A percentile compares a stretch with the other conserved stretches of the same genome.
Evolutionary conservation across 306 rosid species (phyloP).

Genomic region (Quercus berberidifolia): DNA sequence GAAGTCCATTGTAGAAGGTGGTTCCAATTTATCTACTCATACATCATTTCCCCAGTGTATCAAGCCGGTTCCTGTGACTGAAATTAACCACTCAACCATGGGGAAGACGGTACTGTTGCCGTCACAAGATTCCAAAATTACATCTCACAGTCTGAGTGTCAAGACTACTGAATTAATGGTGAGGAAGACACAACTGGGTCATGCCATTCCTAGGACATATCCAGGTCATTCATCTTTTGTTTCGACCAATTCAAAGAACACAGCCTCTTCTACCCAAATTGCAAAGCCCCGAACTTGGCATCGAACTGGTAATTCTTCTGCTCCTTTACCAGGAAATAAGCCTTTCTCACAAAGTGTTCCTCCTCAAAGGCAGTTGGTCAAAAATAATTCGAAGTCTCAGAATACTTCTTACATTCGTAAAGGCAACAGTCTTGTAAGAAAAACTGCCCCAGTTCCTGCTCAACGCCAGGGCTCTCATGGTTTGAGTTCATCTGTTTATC

Average conservation of each 20-base stretch:
- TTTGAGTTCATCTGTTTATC: conserved; percentile 29
- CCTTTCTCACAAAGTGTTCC: conserved; percentile 33
- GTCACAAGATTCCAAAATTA: conserved; percentile 40
- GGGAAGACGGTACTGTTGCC: conserved; percentile 41
- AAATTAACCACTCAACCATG: conserved; percentile 16
- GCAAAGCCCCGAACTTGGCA: conserved; percentile 74
- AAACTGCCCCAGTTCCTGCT: conserved; percentile 50
- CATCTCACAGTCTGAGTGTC: conserved; percentile 31
- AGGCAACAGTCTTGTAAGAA: conserved; percentile 89
- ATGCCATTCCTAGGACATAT: conserved; percentile 23
- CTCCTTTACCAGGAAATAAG: conserved; percentile 33
- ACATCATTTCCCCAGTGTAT: conserved; percentile 28
- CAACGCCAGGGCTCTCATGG: conserved; percentile 36
- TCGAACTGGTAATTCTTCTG: conserved; percentile 42
- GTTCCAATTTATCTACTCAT: conserved; percentile 24
- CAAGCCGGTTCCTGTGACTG: conserved; percentile 34
- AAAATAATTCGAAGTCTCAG: conserved; percentile 43
- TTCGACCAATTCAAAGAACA: conserved; percentile 34
- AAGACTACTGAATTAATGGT: conserved; percentile 24
- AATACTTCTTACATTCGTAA: conserved; percentile 82
- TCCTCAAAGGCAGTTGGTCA: conserved; percentile 45
- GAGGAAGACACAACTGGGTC: conserved; percentile 44
- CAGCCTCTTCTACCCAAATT: conserved; percentile 41
- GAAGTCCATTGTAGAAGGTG: conserved; percentile 37
- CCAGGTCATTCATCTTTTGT: conserved; percentile 33